Conservation (phyloP, 768 basidiomycete genomes). For the Rubroboletus satanas region DNA sequence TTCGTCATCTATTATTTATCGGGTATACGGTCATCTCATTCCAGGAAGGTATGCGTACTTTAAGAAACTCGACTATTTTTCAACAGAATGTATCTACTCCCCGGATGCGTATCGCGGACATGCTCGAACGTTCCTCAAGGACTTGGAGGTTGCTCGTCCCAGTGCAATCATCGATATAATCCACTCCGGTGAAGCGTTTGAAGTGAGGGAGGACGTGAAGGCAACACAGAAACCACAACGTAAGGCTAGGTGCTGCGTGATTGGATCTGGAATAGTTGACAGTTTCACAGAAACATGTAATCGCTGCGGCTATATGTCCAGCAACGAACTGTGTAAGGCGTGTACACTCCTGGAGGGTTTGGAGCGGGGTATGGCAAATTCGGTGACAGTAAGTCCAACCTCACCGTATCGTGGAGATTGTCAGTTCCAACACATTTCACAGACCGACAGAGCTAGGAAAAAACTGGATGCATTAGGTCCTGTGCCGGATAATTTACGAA, state of each 20-base stretch:
- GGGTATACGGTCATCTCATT: slow-evolving; percentile 8
- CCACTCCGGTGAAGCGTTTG: slow-evolving; percentile 91
- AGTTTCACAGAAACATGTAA: slow-evolving; percentile 71
- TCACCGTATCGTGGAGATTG: neutral
- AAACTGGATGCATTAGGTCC: slow-evolving; percentile 57
- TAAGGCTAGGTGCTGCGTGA: slow-evolving; percentile 38
- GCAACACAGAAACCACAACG: slow-evolving; percentile 80
- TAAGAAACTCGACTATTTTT: slow-evolving; percentile 98
- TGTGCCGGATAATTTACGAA: slow-evolving; percentile 64
- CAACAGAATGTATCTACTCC: slow-evolving; percentile 98
- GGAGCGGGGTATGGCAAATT: slow-evolving; percentile 72
- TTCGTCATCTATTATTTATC: slow-evolving; percentile 33
- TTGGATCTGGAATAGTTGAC: neutral
- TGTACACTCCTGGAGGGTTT: slow-evolving; percentile 88
- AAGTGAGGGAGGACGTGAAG: slow-evolving; percentile 80
- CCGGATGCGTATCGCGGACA: slow-evolving; percentile 98
- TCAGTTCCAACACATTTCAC: slow-evolving; percentile 10
- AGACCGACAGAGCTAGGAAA: slow-evolving; percentile 69
- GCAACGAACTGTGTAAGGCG: slow-evolving; percentile 95
- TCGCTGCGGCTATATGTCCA: slow-evolving; percentile 93
- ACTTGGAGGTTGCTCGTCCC: slow-evolving; percentile 89
- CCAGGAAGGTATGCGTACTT: slow-evolving; percentile 90
- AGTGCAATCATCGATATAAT: slow-evolving; percentile 98
- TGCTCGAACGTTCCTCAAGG: slow-evolving; percentile 90
- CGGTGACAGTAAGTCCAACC: slow-evolving; percentile 51